Percentiles rank a stretch among this genome's conserved stretches.
These are phyloP conservation scores for Aspergillus amoenus DNA, from an alignment of 2,329 filamentous ascomycete genomes.

Conservation along the genomic window DNA sequence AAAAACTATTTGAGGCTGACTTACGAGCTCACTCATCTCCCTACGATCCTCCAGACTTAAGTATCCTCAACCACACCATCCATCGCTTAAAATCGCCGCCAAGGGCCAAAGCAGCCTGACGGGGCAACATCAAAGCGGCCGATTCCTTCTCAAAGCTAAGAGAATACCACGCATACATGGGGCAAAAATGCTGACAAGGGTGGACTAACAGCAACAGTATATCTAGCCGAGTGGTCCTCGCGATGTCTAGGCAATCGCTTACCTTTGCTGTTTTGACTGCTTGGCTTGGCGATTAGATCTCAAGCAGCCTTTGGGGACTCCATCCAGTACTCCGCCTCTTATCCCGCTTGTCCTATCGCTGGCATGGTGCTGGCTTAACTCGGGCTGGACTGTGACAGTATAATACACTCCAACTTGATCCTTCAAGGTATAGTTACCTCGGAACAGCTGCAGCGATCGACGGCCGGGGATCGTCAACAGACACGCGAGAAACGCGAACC, in stretches of 20 bases:
- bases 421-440: too few species aligned
- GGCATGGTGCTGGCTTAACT: too few species aligned
- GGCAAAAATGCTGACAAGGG: not conserved
- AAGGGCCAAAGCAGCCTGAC: not conserved
- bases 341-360: too few species aligned
- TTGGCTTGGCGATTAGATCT: not conserved
- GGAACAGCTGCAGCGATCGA: too few species aligned
- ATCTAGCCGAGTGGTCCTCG: not conserved
- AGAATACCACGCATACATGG: not conserved
- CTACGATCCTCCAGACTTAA: not conserved
- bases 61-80: not conserved
- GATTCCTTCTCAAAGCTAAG: not conserved
- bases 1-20: too few species aligned
- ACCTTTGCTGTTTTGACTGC: constrained; percentile 1
- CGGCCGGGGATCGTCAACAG: too few species aligned
- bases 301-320: too few species aligned
- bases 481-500: too few species aligned
- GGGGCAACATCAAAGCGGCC: not conserved
- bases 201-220: not conserved
- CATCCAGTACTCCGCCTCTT: too few species aligned
- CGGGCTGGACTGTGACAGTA: too few species aligned
- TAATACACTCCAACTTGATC: too few species aligned
- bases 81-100: not conserved
- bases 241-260: not conserved
- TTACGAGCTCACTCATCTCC: too few species aligned